Conservation (phyloP, 352 stramenopile species). For the Nothophytophthora sp. region DNA sequence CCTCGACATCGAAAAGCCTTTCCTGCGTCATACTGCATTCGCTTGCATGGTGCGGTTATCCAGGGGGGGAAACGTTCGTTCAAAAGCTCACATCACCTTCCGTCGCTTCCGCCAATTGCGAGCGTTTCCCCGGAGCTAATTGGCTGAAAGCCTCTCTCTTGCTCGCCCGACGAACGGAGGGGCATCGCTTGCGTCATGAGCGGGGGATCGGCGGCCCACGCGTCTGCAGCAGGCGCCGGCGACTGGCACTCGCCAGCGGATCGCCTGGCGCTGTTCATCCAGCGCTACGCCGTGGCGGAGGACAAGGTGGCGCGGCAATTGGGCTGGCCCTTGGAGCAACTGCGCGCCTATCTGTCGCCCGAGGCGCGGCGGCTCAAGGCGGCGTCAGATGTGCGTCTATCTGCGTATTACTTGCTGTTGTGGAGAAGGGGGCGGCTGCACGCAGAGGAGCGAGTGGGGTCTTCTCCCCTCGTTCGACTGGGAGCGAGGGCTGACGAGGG, state of each 20-base stretch:
- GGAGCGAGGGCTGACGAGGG: too few species aligned
- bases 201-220: slow-evolving; percentile 19
- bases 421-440: not conserved
- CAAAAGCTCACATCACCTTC: slow-evolving; percentile 3
- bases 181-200: slow-evolving; percentile 29
- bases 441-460: too few species aligned
- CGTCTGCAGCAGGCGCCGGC: slow-evolving; percentile 1
- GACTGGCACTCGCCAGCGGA: slow-evolving; percentile 43
- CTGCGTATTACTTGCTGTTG: not conserved
- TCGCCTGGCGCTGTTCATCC: slow-evolving; percentile 63
- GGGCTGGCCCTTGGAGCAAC: slow-evolving; percentile 49
- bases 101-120: slow-evolving; percentile 21
- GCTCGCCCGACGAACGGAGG: too few species aligned
- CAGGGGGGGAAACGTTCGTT: too few species aligned
- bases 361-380: slow-evolving; percentile 40
- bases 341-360: slow-evolving; percentile 54
- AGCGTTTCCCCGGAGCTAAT: too few species aligned
- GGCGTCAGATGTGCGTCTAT: slow-evolving; percentile 29
- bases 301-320: slow-evolving; percentile 54
- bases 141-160: too few species aligned
- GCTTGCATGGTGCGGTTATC: too few species aligned
- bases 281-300: slow-evolving; percentile 45
- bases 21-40: too few species aligned
- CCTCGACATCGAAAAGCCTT: too few species aligned
- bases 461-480: too few species aligned